A percentile compares a stretch with the other conserved stretches of the same genome.
Evolutionary conservation across 257 asterid genomes (phyloP).

Genomic region (Parsonsia alboflavescens): DNA sequence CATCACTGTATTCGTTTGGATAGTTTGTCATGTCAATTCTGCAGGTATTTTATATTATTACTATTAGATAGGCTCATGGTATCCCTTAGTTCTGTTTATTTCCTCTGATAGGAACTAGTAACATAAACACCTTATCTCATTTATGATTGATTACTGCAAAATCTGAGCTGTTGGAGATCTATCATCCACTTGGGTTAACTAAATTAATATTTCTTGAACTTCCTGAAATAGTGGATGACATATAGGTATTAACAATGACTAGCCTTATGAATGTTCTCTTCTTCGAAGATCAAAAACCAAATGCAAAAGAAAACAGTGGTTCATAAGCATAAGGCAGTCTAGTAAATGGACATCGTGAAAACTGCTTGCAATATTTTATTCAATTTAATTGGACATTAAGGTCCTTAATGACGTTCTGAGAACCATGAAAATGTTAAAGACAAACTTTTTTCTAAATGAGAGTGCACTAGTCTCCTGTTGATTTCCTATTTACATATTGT

Average conservation of each 20-base stretch:
- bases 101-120: not conserved
- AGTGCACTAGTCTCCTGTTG: too few species aligned
- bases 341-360: not conserved
- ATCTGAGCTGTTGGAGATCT: not conserved
- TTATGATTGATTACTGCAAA: not conserved
- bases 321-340: not conserved
- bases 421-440: too few species aligned
- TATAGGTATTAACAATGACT: not conserved
- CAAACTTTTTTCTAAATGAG: too few species aligned
- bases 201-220: not conserved
- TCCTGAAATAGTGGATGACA: not conserved
- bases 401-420: too few species aligned
- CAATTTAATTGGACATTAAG: too few species aligned
- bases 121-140: not conserved
- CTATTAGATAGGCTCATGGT: too few species aligned
- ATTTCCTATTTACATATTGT: too few species aligned
- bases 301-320: not conserved
- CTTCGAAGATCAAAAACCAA: not conserved
- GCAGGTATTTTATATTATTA: not conserved
- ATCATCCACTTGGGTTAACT: not conserved
- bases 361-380: not conserved
- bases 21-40: not conserved
- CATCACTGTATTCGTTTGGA: not conserved
- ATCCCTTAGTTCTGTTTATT: not conserved
- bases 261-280: not conserved